These are phyloP conservation scores for Plasmodium chabaudi DNA, from an alignment of 169 alveolate species.

Conservation along the genomic window DNA sequence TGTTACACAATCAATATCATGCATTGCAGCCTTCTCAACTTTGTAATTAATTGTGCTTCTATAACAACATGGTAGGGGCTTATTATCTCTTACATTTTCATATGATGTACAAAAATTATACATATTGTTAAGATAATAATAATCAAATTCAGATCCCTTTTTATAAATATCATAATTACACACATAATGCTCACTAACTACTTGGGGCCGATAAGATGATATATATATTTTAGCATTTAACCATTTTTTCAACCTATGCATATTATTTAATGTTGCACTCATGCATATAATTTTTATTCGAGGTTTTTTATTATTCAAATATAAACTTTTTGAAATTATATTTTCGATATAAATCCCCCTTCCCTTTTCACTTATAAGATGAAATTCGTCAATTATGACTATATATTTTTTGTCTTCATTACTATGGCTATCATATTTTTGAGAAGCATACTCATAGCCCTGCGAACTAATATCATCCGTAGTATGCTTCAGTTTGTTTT, in stretches of 20 bases:
- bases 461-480: background rate
- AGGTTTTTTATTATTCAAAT: constrained; percentile 14
- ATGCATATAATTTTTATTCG: constrained; percentile 53
- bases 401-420: background rate
- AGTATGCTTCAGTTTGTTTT: constrained; percentile 4
- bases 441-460: background rate
- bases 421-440: background rate
- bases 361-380: constrained; percentile 48
- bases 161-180: constrained; percentile 43
- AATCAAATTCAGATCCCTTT: constrained; percentile 10
- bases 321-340: constrained; percentile 43
- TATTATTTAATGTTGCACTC: constrained; percentile 59
- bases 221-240: constrained; percentile 46
- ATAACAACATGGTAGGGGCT: background rate
- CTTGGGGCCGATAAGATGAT: constrained; percentile 66
- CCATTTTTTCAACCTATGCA: constrained; percentile 33
- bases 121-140: constrained; percentile 10
- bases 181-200: constrained; percentile 50
- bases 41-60: background rate
- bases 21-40: no score
- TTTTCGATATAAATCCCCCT: constrained; percentile 71
- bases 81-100: background rate
- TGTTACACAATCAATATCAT: background rate
- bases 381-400: constrained; percentile 62
- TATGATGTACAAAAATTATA: background rate